These are phyloP conservation scores for Leersia perrieri DNA, from an alignment of 176 grass and related monocot genomes.

Conservation along the genomic window DNA sequence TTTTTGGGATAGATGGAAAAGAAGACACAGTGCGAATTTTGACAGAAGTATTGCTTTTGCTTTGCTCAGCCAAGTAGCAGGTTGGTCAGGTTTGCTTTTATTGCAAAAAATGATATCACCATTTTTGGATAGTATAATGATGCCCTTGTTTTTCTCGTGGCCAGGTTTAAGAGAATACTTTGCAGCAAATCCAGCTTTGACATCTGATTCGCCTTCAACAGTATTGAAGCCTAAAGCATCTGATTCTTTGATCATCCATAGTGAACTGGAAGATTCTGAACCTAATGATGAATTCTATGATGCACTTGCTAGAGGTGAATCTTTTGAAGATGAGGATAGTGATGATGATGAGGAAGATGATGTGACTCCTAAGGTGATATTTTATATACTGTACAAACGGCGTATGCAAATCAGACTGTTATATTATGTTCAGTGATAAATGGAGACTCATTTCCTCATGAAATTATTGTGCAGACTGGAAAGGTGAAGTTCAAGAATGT, in stretches of 20 bases:
- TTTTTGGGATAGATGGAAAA: slow-evolving; percentile 85
- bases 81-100: slow-evolving; percentile 44
- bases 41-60: slow-evolving; percentile 84
- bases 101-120: background rate
- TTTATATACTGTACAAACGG: slow-evolving; percentile 25
- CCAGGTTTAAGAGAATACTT: slow-evolving; percentile 94
- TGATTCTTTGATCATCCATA: slow-evolving; percentile 46
- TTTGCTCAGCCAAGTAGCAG: slow-evolving; percentile 93
- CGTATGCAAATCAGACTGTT: background rate
- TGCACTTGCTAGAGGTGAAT: slow-evolving; percentile 69
- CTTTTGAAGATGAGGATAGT: slow-evolving; percentile 83
- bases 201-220: slow-evolving; percentile 57
- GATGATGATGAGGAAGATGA: slow-evolving; percentile 49
- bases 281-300: slow-evolving; percentile 90
- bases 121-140: slow-evolving; percentile 30
- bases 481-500: slow-evolving; percentile 94
- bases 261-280: slow-evolving; percentile 63
- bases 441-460: slow-evolving; percentile 7
- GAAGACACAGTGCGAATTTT: slow-evolving; percentile 57
- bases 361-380: slow-evolving; percentile 39
- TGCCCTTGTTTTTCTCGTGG: slow-evolving; percentile 13
- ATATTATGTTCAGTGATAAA: slow-evolving; percentile 13
- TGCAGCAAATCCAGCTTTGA: slow-evolving; percentile 68
- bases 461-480: slow-evolving; percentile 52
- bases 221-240: slow-evolving; percentile 53